Evolutionary conservation across 2,329 filamentous ascomycete species (phyloP).

Genomic region (Cytospora mali): DNA sequence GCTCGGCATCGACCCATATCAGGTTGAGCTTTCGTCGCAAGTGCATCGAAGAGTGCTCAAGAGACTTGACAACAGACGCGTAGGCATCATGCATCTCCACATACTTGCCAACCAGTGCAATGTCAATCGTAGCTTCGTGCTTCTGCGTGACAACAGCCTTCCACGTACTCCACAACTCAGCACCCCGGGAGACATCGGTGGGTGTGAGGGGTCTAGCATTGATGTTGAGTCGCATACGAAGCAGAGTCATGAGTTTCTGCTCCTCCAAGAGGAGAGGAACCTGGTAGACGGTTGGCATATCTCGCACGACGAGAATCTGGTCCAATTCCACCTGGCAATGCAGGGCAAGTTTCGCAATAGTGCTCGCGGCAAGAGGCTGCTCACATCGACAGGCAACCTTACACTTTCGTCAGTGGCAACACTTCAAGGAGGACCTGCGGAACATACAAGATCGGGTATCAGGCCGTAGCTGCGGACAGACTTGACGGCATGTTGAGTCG

Average conservation of each 20-base stretch:
- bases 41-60: constrained; percentile 90
- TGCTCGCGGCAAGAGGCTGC: constrained; percentile 69
- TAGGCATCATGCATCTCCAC: constrained; percentile 83
- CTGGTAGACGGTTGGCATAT: constrained; percentile 90
- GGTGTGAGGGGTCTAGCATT: constrained; percentile 57
- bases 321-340: constrained; percentile 85
- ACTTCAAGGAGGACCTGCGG: constrained; percentile 6
- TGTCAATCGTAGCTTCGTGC: constrained; percentile 70
- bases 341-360: constrained; percentile 84
- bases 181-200: constrained; percentile 62
- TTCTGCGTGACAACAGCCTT: constrained; percentile 67
- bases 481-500: constrained; percentile 88
- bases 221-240: constrained; percentile 68
- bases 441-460: constrained; percentile 66
- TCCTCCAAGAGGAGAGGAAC: constrained; percentile 89
- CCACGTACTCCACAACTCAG: constrained; percentile 78
- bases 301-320: constrained; percentile 86
- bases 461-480: constrained; percentile 80
- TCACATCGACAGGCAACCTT: constrained; percentile 93
- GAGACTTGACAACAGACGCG: constrained; percentile 66
- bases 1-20: constrained; percentile 80
- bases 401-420: constrained; percentile 27
- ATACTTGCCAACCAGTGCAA: constrained; percentile 94
- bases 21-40: constrained; percentile 79
- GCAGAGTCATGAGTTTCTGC: constrained; percentile 71